Base-by-base conservation (phyloP, 768 basidiomycete species). In the Calocera viscosa region DNA sequence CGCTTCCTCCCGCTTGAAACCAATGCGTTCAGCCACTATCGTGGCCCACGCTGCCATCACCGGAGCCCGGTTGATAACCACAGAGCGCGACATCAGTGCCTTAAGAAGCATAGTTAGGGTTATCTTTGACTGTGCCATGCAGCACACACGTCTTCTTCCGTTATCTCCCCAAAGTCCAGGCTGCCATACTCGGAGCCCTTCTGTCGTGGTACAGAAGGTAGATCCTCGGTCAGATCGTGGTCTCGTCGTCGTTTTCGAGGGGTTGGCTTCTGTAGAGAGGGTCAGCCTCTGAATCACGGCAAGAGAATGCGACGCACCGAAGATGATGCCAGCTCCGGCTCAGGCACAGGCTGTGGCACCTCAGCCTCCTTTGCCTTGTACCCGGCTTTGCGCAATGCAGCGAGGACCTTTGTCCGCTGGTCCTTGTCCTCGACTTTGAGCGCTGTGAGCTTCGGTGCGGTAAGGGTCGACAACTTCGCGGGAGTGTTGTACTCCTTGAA, bases 11-110 rank as follows among this genome's bases (percentile, higher is more conserved):
- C 88, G 80, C 64, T 85, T 82, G 75, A 98, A 98, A 1, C 93
- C 90, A 69, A 96, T 80, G 40, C 86, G 81, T 71, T 92, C 90
- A 2, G 91, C 89, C 30, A 97, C 90, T 35, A 91, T 76, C 64
- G 82, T 89, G 1, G 91, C 86, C 95, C 95, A 98, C 1, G 89
- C 92, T 66, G 87, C 93, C 90, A 97, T 90, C 49, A 97, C 81
- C 0, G 95, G 95, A 0, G 95, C 94, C 26, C 95, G 86, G 75
- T 98, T 98, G 49, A 91, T 82, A 22, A 91, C 81, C 22, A 84
- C 80, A 8, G 78, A 80, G 70, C 91, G 87, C 22, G 75, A 76
- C 68, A 75, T 78, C 47, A 96, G 79, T 8, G 80, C 74, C 90
- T 92, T 26, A 19, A 32, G 19, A 30, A 63, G 19, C 34, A 70